phyloP scores from a whole-genome alignment of 2,329 filamentous ascomycete species.

The Fusarium chuoi region DNA sequence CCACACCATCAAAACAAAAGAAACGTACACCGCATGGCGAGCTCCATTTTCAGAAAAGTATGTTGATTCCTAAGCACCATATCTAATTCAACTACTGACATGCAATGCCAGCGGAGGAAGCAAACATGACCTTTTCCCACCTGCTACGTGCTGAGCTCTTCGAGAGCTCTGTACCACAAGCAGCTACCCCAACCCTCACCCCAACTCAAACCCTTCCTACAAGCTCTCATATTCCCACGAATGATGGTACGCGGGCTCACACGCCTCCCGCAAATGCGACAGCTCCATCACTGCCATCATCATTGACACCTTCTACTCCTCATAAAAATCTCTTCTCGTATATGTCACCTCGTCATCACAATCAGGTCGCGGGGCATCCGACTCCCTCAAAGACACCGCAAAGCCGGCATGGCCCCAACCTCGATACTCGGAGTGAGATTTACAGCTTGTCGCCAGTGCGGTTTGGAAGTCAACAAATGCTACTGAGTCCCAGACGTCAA shows the following conservation, averaged over 20 bases:
- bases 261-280: conserved; percentile 79
- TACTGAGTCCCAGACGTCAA: conserved; percentile 88
- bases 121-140: conserved; percentile 90
- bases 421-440: conserved; percentile 90
- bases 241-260: conserved; percentile 77
- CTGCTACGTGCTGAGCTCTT: conserved; percentile 92
- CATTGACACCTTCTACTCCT: conserved; percentile 90
- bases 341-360: conserved; percentile 78
- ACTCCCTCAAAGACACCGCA: conserved; percentile 91
- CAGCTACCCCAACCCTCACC: conserved; percentile 71
- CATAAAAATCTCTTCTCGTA: conserved; percentile 98
- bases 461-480: conserved; percentile 91
- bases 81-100: conserved; percentile 13
- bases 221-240: conserved; percentile 62
- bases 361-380: conserved; percentile 78
- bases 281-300: conserved; percentile 72
- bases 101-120: conserved; percentile 77
- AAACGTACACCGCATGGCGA: conserved; percentile 89
- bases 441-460: conserved; percentile 96
- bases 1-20: conserved; percentile 86
- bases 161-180: conserved; percentile 87
- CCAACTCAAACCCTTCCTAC: conserved; percentile 64
- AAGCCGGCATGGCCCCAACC: conserved; percentile 85
- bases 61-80: conserved; percentile 43
- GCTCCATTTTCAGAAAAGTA: conserved; percentile 93